Evolutionary conservation across 2,329 filamentous ascomycete genomes (phyloP).

Genomic region (Stagonosporopsis tanaceti): DNA sequence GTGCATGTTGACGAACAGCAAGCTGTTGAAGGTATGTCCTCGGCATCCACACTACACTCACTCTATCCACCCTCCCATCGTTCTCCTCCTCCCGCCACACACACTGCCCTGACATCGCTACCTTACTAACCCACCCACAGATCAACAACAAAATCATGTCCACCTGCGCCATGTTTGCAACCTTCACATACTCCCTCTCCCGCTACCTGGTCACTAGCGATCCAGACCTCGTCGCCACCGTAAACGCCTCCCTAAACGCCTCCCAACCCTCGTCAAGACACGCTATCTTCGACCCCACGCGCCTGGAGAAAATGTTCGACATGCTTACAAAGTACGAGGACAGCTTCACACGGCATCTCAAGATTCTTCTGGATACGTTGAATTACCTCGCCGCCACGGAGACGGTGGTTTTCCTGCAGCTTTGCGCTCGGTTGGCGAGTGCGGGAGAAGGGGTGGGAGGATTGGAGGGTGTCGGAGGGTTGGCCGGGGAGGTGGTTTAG

Average conservation of each 20-base stretch:
- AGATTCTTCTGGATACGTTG: constrained; percentile 91
- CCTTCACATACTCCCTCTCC: constrained; percentile 86
- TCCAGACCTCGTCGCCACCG: constrained; percentile 74
- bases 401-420: constrained; percentile 88
- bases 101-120: too few species aligned
- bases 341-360: constrained; percentile 90
- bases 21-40: constrained; percentile 77
- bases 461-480: constrained; percentile 34
- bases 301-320: constrained; percentile 81
- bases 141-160: constrained; percentile 98
- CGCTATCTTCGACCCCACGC: constrained; percentile 63
- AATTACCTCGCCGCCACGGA: constrained; percentile 98
- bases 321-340: constrained; percentile 90
- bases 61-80: not conserved
- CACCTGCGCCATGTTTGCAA: constrained; percentile 92
- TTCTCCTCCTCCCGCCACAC: too few species aligned
- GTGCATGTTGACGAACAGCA: constrained; percentile 98
- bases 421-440: constrained; percentile 83
- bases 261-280: constrained; percentile 26
- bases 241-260: constrained; percentile 40
- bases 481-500: constrained; percentile 26
- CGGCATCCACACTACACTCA: not conserved
- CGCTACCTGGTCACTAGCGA: constrained; percentile 85
- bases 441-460: constrained; percentile 72
- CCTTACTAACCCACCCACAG: constrained; percentile 56